Conservation (phyloP, 139 green algal genomes). For the Coelastrella sp. region DNA sequence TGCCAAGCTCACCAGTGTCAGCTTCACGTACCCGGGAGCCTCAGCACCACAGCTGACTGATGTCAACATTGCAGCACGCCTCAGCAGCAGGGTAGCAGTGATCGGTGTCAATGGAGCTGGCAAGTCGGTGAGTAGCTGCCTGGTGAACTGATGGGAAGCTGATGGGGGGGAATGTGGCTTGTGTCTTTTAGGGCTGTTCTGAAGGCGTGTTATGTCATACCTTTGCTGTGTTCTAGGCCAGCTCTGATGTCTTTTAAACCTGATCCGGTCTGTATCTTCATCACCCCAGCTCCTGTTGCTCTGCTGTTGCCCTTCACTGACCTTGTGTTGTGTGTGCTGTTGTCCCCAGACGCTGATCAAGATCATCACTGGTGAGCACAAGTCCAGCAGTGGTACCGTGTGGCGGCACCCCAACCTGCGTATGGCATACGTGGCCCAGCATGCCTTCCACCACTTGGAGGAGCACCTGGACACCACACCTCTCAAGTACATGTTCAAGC, state of each 20-base stretch:
- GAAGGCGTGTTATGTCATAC: too few species aligned
- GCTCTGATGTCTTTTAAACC: too few species aligned
- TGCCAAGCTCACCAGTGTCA: slow-evolving; percentile 72
- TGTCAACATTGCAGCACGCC: slow-evolving; percentile 68
- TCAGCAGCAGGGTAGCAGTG: slow-evolving; percentile 86
- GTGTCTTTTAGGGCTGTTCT: too few species aligned
- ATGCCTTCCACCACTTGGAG: slow-evolving; percentile 97
- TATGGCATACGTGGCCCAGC: slow-evolving; percentile 95
- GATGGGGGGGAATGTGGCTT: too few species aligned
- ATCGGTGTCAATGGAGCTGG: slow-evolving; percentile 85
- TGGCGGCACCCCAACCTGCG: slow-evolving; percentile 93
- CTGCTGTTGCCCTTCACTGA: background rate
- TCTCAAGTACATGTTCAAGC: slow-evolving; percentile 94
- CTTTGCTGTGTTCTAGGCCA: too few species aligned
- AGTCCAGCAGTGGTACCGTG: slow-evolving; percentile 59
- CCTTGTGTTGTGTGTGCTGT: background rate
- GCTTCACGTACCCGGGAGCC: slow-evolving; percentile 59
- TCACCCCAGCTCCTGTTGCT: too few species aligned
- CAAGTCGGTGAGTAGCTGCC: slow-evolving; percentile 40
- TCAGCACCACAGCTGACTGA: slow-evolving; percentile 56
- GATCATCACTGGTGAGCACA: slow-evolving; percentile 64
- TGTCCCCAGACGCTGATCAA: slow-evolving; percentile 89
- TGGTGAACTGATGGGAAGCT: too few species aligned
- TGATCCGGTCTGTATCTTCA: too few species aligned
- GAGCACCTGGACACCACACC: slow-evolving; percentile 90